Percentiles rank a stretch among this genome's conserved stretches.
Evolutionary conservation across 768 basidiomycete species (phyloP).

Genomic region (Russula emetica): DNA sequence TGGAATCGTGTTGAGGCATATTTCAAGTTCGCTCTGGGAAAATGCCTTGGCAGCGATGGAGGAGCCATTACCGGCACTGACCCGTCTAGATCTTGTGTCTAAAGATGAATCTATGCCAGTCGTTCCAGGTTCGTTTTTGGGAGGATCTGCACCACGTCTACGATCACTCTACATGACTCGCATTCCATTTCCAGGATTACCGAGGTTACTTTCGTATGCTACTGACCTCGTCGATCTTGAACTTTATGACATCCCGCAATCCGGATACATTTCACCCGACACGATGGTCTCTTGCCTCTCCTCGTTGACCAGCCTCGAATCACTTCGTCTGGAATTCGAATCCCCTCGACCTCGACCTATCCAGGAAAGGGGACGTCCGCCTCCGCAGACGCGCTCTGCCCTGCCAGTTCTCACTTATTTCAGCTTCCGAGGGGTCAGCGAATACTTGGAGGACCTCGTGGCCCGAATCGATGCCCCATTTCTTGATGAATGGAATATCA

Average conservation of each 20-base stretch:
- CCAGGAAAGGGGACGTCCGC: too few species aligned
- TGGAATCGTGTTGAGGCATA: background rate
- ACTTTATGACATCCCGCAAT: background rate
- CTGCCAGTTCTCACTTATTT: background rate
- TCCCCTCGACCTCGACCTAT: too few species aligned
- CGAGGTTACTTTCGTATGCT: background rate
- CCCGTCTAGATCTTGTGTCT: background rate
- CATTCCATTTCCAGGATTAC: background rate
- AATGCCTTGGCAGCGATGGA: background rate
- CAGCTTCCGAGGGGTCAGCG: background rate
- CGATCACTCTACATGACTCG: background rate
- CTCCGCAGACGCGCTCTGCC: too few species aligned
- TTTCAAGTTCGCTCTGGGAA: background rate
- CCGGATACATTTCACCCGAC: background rate
- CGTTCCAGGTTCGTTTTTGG: background rate
- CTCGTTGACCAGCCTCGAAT: background rate
- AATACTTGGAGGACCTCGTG: constrained; percentile 7
- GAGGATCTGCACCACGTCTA: background rate
- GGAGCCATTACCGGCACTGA: background rate
- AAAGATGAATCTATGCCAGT: background rate
- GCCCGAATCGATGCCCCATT: background rate
- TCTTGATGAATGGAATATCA: background rate
- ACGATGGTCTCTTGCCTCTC: background rate
- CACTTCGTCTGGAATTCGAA: too few species aligned
- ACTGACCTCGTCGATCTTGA: background rate